These are phyloP conservation scores for Pichia membranifaciens DNA, from an alignment of 805 yeast genomes.

Conservation along the genomic window DNA sequence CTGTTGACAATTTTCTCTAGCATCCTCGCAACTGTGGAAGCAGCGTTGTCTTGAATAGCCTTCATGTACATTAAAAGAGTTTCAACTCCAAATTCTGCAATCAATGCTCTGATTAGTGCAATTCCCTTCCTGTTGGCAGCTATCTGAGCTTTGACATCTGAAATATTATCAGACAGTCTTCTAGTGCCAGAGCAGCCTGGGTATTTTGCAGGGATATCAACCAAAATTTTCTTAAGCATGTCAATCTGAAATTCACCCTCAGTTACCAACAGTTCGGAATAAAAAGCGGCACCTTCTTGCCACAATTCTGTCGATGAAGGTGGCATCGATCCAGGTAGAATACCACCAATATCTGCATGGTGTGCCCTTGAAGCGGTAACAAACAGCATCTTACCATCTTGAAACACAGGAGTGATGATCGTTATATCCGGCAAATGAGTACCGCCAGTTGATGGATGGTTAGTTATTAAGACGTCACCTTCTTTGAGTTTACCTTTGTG, in stretches of 20 bases:
- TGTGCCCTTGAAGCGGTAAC: constrained; percentile 94
- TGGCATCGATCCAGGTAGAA: constrained; percentile 90
- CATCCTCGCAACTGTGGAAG: constrained; percentile 53
- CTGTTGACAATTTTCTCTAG: constrained; percentile 38
- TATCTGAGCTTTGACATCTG: constrained; percentile 79
- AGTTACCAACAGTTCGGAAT: constrained; percentile 69
- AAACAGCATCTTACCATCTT: constrained; percentile 55
- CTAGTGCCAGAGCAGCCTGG: constrained; percentile 91
- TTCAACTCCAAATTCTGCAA: constrained; percentile 55
- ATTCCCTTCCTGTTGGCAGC: constrained; percentile 89
- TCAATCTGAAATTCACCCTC: constrained; percentile 72
- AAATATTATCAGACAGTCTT: constrained; percentile 72
- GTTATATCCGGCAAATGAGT: constrained; percentile 88
- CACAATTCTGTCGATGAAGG: constrained; percentile 78
- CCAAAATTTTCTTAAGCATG: constrained; percentile 49
- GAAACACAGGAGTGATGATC: constrained; percentile 83
- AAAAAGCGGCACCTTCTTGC: constrained; percentile 89
- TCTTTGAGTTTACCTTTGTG: constrained; percentile 60
- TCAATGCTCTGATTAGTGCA: constrained; percentile 50
- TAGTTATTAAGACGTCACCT: constrained; percentile 73
- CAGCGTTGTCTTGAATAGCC: constrained; percentile 78
- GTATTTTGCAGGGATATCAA: constrained; percentile 68
- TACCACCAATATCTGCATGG: constrained; percentile 93
- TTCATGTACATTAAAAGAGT: constrained; percentile 68
- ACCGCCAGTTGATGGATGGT: constrained; percentile 81